Evolutionary conservation across 163 green algal species (phyloP).

Genomic region (Scenedesmus sp.): DNA sequence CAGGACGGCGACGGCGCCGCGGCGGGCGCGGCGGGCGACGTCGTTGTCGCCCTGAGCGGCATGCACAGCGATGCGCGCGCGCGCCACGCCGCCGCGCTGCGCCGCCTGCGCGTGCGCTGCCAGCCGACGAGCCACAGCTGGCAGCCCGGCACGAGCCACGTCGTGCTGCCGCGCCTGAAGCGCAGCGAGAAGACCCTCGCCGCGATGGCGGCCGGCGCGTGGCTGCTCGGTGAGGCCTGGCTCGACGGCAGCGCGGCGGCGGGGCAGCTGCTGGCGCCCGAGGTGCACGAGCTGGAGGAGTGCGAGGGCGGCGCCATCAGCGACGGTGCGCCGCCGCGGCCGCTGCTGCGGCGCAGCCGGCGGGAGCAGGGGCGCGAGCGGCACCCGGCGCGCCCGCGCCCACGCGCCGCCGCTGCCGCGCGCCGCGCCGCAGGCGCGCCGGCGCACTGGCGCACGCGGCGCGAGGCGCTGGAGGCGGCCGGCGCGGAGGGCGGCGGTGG

Average conservation of each 20-base stretch:
- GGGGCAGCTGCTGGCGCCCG: constrained; percentile 28
- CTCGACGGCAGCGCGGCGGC: constrained; percentile 34
- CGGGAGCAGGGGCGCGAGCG: too few relatives aligned
- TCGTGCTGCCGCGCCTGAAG: constrained; percentile 50
- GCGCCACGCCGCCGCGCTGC: constrained; percentile 25
- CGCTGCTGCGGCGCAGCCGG: constrained; percentile 12
- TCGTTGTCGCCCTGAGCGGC: constrained; percentile 46
- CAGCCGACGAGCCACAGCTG: constrained; percentile 45
- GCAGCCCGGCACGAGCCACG: constrained; percentile 51
- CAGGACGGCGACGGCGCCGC: background rate
- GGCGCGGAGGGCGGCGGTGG: background rate
- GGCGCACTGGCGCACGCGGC: constrained; percentile 10
- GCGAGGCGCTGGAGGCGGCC: background rate
- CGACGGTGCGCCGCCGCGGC: constrained; percentile 12
- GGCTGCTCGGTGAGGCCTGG: constrained; percentile 33
- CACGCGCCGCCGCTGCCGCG: too few relatives aligned
- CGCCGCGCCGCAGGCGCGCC: constrained; percentile 18
- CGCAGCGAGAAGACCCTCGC: constrained; percentile 58
- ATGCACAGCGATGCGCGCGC: constrained; percentile 51
- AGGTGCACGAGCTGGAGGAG: constrained; percentile 45
- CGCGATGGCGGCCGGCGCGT: constrained; percentile 54
- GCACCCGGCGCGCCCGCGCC: background rate
- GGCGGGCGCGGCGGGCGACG: background rate
- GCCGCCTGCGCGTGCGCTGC: constrained; percentile 35
- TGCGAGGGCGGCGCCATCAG: constrained; percentile 11